Evolutionary conservation across 257 asterid genomes (phyloP), one percentile per base, ranked within the genome.

Genomic region (Plantago major): DNA sequence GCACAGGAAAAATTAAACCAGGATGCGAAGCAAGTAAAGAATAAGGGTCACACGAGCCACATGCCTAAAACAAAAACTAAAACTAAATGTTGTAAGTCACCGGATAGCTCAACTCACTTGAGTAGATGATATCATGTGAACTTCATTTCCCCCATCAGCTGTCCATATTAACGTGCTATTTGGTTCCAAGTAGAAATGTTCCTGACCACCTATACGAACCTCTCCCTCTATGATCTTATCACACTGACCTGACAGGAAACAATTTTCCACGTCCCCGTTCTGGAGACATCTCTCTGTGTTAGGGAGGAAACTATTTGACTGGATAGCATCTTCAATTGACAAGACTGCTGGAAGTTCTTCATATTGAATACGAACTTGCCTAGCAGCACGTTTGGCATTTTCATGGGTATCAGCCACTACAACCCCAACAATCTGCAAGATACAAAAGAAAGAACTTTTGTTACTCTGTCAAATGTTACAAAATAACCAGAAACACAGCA

Each of bases 131-230:
- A 92, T 70, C 97, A 92, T 79, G 62, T 92, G 99, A 68, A 92
- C 83, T 78, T 92, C 99, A 76, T 92, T 89, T 58, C 97, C 99
- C 19, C 96, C 79, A 78, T 92, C 97, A 65, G 71, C 64, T 12
- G 97, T 83, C 99, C 99, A 89, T 65, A 86, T 44, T 61, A 92
- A 81, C 68, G 89, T 89, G 78, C 91, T 77, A 46, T 92, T 64
- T 45, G 99, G 88, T 89, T 92, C 99, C 82, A 92, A 79, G 76
- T 92, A 92, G 82, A 92, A 92, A 75, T 92, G 99, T 73, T 92
- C 99, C 74, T 92, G 97, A 65, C 99, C 97, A 43, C 96, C 99
- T 4, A 92, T 82, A 55, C 64, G 87, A 61, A 92, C 94, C 65
- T 85, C 82, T 37, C 99, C 99, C 78, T 86, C 94, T 47, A 92